phyloP scores from a whole-genome alignment of 495 filamentous ascomycete genomes.

The Beverwykella pulmonaria region DNA sequence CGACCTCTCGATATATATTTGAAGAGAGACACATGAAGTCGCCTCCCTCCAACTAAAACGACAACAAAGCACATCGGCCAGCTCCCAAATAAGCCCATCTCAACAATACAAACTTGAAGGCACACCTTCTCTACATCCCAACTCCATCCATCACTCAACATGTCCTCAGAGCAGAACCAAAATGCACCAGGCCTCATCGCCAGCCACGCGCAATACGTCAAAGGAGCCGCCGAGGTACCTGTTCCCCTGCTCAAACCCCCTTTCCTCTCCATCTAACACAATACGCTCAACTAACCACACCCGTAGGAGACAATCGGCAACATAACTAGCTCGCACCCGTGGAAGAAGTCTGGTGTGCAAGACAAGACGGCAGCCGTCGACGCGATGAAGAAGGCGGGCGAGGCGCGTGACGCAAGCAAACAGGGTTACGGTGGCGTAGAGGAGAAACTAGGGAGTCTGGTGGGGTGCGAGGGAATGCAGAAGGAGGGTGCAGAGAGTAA shows the following conservation, averaged over 20 bases:
- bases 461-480: slow-evolving; percentile 49
- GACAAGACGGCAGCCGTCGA: slow-evolving; percentile 43
- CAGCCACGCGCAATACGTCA: slow-evolving; percentile 47
- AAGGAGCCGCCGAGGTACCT: slow-evolving; percentile 44
- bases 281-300: background rate
- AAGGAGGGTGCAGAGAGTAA: slow-evolving; percentile 45
- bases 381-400: slow-evolving; percentile 45
- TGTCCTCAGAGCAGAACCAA: slow-evolving; percentile 14
- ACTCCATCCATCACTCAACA: background rate
- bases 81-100: background rate
- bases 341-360: slow-evolving; percentile 42
- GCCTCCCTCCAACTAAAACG: background rate
- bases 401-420: slow-evolving; percentile 39
- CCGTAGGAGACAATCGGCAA: slow-evolving; percentile 44
- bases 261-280: background rate
- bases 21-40: too few species aligned
- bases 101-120: background rate
- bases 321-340: slow-evolving; percentile 42
- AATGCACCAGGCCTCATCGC: slow-evolving; percentile 43
- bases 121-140: too few species aligned
- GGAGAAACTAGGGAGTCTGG: slow-evolving; percentile 43
- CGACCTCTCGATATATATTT: too few species aligned
- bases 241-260: background rate
- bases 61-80: background rate
- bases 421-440: slow-evolving; percentile 46